A percentile compares a stretch with the other conserved stretches of the same genome.
phyloP scores from a whole-genome alignment of 768 basidiomycete genomes.

The Tubosaeta brunneosetosa region DNA sequence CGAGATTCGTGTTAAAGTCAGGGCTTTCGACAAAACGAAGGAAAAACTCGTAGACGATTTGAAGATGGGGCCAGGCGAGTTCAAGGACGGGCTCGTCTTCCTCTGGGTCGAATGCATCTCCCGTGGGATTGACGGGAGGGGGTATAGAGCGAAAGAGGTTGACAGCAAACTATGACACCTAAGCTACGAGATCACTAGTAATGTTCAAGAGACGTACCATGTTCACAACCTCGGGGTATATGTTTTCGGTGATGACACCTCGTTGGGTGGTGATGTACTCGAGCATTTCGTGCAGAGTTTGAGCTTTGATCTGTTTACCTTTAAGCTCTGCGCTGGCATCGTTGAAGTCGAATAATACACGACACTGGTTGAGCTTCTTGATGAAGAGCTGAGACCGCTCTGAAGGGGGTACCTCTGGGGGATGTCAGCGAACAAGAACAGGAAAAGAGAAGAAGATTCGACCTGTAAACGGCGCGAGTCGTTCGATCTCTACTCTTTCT shows the following conservation, averaged over 20 bases:
- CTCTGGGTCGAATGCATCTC: conserved; percentile 98
- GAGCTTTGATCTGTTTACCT: conserved; percentile 98
- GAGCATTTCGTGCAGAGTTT: conserved; percentile 96
- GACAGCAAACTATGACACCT: conserved; percentile 72
- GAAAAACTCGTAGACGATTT: conserved; percentile 99
- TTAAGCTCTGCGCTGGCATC: conserved; percentile 93
- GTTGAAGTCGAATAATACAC: conserved; percentile 97
- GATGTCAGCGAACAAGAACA: not conserved
- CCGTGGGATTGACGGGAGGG: conserved; percentile 96
- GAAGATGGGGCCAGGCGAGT: conserved; percentile 98
- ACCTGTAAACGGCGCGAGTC: conserved; percentile 88
- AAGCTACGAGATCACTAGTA: conserved; percentile 2
- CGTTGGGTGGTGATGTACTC: conserved; percentile 98
- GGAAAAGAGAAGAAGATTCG: conserved; percentile 6
- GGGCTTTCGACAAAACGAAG: conserved; percentile 96
- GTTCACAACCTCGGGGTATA: conserved; percentile 98
- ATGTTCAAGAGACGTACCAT: conserved; percentile 63
- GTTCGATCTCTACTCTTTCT: conserved; percentile 95
- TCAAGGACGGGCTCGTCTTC: conserved; percentile 99
- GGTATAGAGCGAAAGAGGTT: conserved; percentile 99
- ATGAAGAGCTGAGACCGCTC: conserved; percentile 91
- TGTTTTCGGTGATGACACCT: conserved; percentile 90
- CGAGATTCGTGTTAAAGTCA: conserved; percentile 97
- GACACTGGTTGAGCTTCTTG: conserved; percentile 93
- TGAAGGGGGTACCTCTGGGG: conserved; percentile 75